phyloP scores from a whole-genome alignment of 176 grass and related monocot species.

The Oryza longistaminata region DNA sequence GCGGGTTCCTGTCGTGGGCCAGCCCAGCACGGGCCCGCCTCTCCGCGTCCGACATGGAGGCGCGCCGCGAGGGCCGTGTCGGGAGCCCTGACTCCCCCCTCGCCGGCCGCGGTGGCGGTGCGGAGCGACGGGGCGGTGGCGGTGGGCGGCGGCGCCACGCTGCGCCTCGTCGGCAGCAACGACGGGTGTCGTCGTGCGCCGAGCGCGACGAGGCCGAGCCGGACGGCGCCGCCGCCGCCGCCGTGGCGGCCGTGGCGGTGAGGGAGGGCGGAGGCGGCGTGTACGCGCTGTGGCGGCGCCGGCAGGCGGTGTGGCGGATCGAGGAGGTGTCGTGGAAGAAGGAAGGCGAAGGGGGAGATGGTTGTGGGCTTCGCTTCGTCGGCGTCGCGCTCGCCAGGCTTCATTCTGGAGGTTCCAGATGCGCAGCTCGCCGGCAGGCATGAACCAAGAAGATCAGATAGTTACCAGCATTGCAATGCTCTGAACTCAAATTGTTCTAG shows the following conservation, averaged over 20 bases:
- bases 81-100: conserved; percentile 10
- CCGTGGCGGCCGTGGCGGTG: conserved; percentile 52
- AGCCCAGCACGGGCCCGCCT: conserved; percentile 50
- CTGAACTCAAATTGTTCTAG: background rate
- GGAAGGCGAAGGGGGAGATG: conserved; percentile 73
- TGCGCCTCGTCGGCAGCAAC: conserved; percentile 53
- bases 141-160: conserved; percentile 34
- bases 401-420: conserved; percentile 97
- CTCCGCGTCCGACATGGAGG: conserved; percentile 74
- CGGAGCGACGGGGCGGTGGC: conserved; percentile 50
- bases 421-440: conserved; percentile 57
- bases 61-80: conserved; percentile 43
- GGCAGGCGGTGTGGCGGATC: conserved; percentile 51
- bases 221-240: background rate
- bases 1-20: conserved; percentile 71
- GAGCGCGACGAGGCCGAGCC: conserved; percentile 44
- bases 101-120: conserved; percentile 55
- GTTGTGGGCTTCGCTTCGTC: conserved; percentile 53
- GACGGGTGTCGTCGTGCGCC: conserved; percentile 62
- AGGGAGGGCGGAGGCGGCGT: conserved; percentile 62
- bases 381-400: conserved; percentile 63
- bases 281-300: conserved; percentile 48
- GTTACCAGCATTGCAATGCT: background rate
- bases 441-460: conserved; percentile 91
- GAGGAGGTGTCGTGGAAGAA: conserved; percentile 76